phyloP scores from a whole-genome alignment of 768 basidiomycete genomes.

The Tulasnella sp. region DNA sequence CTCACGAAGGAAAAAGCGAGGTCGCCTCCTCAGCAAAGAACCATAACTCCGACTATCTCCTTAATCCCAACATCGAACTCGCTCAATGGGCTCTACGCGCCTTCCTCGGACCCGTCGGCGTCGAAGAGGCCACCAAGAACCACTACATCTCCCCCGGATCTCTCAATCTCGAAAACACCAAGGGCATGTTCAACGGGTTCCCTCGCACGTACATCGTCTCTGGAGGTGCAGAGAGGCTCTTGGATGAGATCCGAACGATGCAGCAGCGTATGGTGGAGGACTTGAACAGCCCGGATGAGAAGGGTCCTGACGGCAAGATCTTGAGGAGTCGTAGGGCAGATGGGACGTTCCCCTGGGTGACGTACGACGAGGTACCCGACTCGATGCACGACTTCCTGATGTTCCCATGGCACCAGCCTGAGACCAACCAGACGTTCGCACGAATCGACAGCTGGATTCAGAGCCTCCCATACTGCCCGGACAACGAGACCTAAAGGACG shows the following conservation, averaged over 20 bases:
- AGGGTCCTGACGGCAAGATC: neutral
- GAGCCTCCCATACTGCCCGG: too few relatives aligned
- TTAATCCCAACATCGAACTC: conserved; percentile 15
- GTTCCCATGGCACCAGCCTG: conserved; percentile 3
- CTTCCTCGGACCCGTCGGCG: conserved; percentile 39
- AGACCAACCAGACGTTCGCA: neutral
- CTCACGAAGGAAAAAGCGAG: neutral
- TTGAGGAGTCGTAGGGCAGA: neutral
- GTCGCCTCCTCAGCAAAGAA: conserved; percentile 25
- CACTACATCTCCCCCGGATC: conserved; percentile 52
- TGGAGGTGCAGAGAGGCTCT: conserved; percentile 47
- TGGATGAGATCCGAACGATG: conserved; percentile 41
- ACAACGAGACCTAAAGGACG: too few relatives aligned
- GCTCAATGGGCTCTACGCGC: conserved; percentile 26
- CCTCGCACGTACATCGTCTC: conserved; percentile 49
- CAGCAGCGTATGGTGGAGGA: conserved; percentile 40
- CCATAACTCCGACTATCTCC: conserved; percentile 23
- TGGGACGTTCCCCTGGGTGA: neutral
- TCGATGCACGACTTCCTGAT: neutral
- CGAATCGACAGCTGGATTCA: neutral
- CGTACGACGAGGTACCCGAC: neutral
- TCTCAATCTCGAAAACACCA: conserved; percentile 21
- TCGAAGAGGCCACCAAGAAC: conserved; percentile 36
- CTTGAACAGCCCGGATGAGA: conserved; percentile 21
- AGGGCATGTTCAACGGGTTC: conserved; percentile 41